phyloP scores from a whole-genome alignment of 345 rosid species.

The Murraya koenigii region DNA sequence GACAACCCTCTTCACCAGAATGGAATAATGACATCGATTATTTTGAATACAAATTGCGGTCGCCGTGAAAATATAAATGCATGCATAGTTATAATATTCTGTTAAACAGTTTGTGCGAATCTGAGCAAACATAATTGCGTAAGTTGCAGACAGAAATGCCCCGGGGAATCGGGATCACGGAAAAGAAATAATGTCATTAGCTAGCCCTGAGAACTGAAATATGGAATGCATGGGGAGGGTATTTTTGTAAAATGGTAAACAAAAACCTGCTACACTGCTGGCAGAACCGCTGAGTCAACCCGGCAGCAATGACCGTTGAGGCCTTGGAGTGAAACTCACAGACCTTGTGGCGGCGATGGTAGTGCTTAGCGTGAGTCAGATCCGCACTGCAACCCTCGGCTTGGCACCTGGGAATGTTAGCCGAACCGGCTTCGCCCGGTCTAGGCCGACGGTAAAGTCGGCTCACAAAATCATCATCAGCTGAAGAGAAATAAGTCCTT shows the following conservation, averaged over 20 bases:
- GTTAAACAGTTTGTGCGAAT: conserved; percentile 2
- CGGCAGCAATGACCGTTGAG: conserved; percentile 78
- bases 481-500: conserved; percentile 85
- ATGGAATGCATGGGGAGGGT: conserved; percentile 26
- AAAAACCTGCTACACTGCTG: conserved; percentile 98
- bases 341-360: conserved; percentile 96
- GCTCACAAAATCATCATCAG: conserved; percentile 88
- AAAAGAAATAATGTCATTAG: too few relatives aligned
- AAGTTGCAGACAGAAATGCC: conserved; percentile 47
- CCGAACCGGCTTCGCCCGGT: conserved; percentile 50
- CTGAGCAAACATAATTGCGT: conserved; percentile 20
- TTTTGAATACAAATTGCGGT: neutral
- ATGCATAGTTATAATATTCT: neutral
- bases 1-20: neutral
- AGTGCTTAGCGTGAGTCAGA: conserved; percentile 89
- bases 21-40: too few relatives aligned
- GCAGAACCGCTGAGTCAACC: conserved; percentile 96
- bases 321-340: conserved; percentile 98
- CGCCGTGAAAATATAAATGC: conserved; percentile 4
- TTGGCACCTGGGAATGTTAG: conserved; percentile 75
- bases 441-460: conserved; percentile 80
- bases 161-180: conserved; percentile 32
- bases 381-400: conserved; percentile 98
- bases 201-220: neutral
- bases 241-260: conserved; percentile 27